Evolutionary conservation across 305 asterid species (phyloP).

Genomic region (Fraxinus ornus): DNA sequence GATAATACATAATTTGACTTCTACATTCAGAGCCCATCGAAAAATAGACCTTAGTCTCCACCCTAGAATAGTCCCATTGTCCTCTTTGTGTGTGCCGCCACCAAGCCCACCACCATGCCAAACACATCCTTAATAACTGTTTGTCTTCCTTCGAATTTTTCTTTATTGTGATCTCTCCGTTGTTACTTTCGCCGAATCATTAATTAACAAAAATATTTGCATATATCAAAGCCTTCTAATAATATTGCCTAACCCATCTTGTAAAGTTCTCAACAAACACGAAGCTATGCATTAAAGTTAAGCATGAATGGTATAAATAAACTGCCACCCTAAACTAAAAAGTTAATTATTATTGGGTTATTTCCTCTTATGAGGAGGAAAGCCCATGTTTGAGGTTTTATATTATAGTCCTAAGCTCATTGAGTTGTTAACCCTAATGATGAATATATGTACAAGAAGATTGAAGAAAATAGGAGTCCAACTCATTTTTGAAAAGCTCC

Average conservation of each 20-base stretch:
- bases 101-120: not conserved
- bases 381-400: too few relatives aligned
- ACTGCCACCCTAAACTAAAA: not conserved
- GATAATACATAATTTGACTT: not conserved
- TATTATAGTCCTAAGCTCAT: too few relatives aligned
- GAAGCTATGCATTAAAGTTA: not conserved
- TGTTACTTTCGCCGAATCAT: not conserved
- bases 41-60: not conserved
- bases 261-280: not conserved
- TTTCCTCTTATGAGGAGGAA: too few relatives aligned
- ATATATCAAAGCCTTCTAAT: not conserved
- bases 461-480: too few relatives aligned
- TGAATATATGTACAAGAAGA: too few relatives aligned
- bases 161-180: not conserved
- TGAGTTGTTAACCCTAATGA: too few relatives aligned
- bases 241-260: not conserved
- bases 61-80: not conserved
- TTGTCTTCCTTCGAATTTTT: not conserved
- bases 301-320: not conserved
- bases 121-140: not conserved
- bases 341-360: not conserved
- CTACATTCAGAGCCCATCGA: not conserved
- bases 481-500: too few relatives aligned
- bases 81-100: not conserved
- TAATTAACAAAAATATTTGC: not conserved